Base-by-base conservation (phyloP, 176 grass and related monocot species). In the Microstegium vimineum region DNA sequence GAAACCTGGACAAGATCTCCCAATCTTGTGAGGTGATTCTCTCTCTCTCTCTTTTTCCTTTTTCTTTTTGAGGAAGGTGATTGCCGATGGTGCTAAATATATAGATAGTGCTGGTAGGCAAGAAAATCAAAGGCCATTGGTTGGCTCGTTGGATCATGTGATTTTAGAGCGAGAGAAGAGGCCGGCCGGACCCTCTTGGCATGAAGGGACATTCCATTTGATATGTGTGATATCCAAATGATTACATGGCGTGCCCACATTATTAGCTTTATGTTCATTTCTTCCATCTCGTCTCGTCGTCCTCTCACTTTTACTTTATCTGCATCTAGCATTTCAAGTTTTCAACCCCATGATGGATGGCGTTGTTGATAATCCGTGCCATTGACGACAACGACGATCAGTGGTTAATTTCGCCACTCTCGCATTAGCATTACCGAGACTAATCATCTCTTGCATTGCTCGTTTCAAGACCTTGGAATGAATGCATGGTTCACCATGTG, bases 171-270 rank as follows among this genome's bases (percentile, higher is more conserved):
- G 36, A 32, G 76, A 36, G 32, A 33, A 9, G 52, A 45, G 38
- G 40, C 36, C 8, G 56, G 37, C 37, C 56, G 30, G 10, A 20
- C 76, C 62, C 42, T 45, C 22, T 80, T 68, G 31, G 43, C 45
- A 18, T 54, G 64, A 81, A 69, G 65, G 46, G 78, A 81, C 64
- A 69, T 37, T 81, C 78, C 78, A 40, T 56, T 81, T 56, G 78
- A 81, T 69, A 69, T 76, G 73, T 31, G 85, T 45, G 63, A 83
- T 78, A 12, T 81, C 80, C 75, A 61, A 86, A 92, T 92, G 80
- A 92, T 92, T 89, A 54, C 76, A 81, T 12, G 61, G 66, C 33
- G 62, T 75, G 61, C 51, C 63, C 45, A 59, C 69, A 72, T 47
- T 72, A 72, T 43, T 67, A 20, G 45, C 47, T 80, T 52, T 75